These are phyloP conservation scores for Laetiporus sulphureus DNA, from an alignment of 1,284 basidiomycete genomes.

Conservation along the genomic window DNA sequence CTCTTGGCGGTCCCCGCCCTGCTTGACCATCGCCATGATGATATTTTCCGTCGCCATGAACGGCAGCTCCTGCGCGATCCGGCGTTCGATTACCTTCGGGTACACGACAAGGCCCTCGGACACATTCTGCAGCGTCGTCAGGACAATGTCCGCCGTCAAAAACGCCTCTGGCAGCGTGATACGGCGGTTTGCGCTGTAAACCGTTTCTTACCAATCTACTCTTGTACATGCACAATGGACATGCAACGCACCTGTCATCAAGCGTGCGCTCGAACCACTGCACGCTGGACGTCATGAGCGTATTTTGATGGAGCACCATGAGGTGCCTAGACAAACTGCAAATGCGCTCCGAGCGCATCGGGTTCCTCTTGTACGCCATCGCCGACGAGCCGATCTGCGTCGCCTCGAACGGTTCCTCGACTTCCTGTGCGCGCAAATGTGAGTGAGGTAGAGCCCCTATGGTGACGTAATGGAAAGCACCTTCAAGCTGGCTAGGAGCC, in stretches of 20 bases:
- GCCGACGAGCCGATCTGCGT: constrained; percentile 98
- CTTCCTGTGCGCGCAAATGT: constrained; percentile 54
- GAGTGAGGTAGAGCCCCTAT: not conserved
- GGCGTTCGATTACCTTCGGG: constrained; percentile 89
- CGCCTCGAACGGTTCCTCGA: constrained; percentile 98
- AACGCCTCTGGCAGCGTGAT: constrained; percentile 97
- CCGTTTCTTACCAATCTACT: no score
- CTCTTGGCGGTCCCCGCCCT: constrained; percentile 92
- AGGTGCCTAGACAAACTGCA: constrained; percentile 93
- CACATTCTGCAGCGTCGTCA: constrained; percentile 95
- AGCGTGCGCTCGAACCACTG: constrained; percentile 98
- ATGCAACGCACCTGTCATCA: constrained; percentile 69
- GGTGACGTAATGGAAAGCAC: constrained; percentile 23
- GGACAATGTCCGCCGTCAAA: constrained; percentile 93
- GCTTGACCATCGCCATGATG: constrained; percentile 98
- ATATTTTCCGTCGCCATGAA: constrained; percentile 99
- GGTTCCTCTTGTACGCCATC: constrained; percentile 99
- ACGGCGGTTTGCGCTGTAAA: constrained; percentile 83
- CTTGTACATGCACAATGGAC: no score
- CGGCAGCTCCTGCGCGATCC: constrained; percentile 92
- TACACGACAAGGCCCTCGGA: constrained; percentile 97
- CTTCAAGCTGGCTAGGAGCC: constrained; percentile 90
- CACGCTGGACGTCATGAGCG: constrained; percentile 85
- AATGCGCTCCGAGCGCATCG: constrained; percentile 97
- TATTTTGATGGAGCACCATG: constrained; percentile 91